These are phyloP conservation scores for Aspergillus viridinutans DNA, from an alignment of 2,329 filamentous ascomycete genomes.

Conservation along the genomic window DNA sequence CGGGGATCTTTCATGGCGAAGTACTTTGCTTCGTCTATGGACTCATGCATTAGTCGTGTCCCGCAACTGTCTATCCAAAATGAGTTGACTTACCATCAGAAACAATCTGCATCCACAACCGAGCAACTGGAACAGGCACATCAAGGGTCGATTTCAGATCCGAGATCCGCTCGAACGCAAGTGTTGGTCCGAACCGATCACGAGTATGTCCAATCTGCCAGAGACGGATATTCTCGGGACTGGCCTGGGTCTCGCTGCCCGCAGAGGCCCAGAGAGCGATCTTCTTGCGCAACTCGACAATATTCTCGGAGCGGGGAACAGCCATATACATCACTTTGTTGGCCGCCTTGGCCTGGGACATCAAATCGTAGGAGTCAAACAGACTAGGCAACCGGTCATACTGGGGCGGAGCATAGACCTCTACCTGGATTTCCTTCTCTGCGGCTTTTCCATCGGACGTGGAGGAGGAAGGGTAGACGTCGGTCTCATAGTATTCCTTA, in stretches of 20 bases:
- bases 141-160: constrained; percentile 29
- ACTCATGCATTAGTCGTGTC: constrained; percentile 5
- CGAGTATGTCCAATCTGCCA: constrained; percentile 38
- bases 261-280: constrained; percentile 30
- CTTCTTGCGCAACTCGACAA: constrained; percentile 36
- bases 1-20: constrained; percentile 35
- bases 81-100: constrained; percentile 28
- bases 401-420: constrained; percentile 36
- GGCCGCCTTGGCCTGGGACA: constrained; percentile 33
- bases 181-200: constrained; percentile 28
- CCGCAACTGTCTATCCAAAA: background rate
- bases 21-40: constrained; percentile 30
- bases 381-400: constrained; percentile 34
- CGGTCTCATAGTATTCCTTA: constrained; percentile 37
- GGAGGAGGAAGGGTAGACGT: constrained; percentile 15
- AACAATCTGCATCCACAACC: constrained; percentile 39
- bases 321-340: constrained; percentile 34
- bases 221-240: constrained; percentile 35
- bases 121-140: constrained; percentile 23
- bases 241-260: constrained; percentile 15
- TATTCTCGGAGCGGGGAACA: constrained; percentile 29
- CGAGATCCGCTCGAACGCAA: constrained; percentile 32
- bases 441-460: constrained; percentile 8
- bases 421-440: constrained; percentile 31
- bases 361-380: constrained; percentile 43